These are phyloP conservation scores for Lagenaria siceraria DNA, from an alignment of 306 rosid genomes.

Conservation along the genomic window DNA sequence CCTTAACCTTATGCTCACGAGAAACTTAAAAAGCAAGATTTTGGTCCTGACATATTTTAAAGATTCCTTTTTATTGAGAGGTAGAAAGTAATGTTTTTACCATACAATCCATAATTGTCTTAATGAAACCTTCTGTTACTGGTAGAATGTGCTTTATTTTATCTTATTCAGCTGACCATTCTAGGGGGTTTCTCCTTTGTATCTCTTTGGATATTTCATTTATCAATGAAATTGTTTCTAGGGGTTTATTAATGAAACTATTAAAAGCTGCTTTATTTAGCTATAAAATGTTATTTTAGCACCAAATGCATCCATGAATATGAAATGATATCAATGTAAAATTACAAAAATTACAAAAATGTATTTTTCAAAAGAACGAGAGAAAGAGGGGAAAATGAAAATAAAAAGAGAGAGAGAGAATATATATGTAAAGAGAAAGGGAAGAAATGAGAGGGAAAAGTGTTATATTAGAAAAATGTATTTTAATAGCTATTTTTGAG, in stretches of 20 bases:
- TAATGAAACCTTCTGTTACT: neutral
- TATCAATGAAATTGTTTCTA: no score
- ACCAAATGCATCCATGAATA: neutral
- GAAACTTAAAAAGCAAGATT: neutral
- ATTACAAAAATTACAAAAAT: neutral
- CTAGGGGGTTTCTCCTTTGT: neutral
- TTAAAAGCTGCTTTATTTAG: neutral
- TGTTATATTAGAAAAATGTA: neutral
- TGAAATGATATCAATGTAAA: neutral
- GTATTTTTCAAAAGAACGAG: neutral
- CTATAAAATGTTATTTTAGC: neutral
- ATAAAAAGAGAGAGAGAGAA: neutral
- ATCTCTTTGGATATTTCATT: no score
- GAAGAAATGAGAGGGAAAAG: neutral
- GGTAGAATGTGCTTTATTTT: neutral
- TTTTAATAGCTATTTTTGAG: neutral
- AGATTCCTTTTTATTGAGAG: neutral
- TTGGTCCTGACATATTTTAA: neutral
- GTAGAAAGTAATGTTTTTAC: neutral
- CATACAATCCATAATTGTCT: neutral
- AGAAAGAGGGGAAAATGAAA: neutral
- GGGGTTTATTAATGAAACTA: neutral
- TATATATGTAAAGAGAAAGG: neutral
- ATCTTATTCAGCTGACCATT: neutral
- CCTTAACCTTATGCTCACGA: neutral